Conservation (phyloP, 1,139 yeast species). For the Yamadazyma pseudoaaseri region DNA sequence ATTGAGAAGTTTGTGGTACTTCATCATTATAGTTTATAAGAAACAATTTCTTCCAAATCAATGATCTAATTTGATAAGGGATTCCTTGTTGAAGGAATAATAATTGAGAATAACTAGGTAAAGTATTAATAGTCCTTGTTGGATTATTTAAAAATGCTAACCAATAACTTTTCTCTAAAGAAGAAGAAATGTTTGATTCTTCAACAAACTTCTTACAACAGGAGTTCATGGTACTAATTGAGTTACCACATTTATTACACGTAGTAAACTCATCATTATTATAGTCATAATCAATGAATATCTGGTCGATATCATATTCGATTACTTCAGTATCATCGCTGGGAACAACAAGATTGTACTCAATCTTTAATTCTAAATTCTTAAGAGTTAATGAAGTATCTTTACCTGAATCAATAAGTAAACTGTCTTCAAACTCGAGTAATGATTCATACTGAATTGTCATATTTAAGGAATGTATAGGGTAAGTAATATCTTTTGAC, state of each 20-base stretch:
- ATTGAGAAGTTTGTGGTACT: constrained; percentile 36
- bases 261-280: constrained; percentile 35
- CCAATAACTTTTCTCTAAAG: constrained; percentile 45
- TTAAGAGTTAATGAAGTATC: constrained; percentile 25
- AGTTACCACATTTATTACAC: constrained; percentile 24
- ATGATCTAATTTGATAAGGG: constrained; percentile 36
- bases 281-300: constrained; percentile 25
- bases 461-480: constrained; percentile 3
- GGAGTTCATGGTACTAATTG: constrained; percentile 4
- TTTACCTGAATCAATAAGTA: constrained; percentile 21
- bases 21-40: constrained; percentile 26
- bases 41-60: constrained; percentile 39
- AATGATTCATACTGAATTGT: constrained; percentile 33
- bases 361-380: constrained; percentile 35
- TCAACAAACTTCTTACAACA: constrained; percentile 13
- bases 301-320: constrained; percentile 8
- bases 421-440: constrained; percentile 44
- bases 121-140: constrained; percentile 42
- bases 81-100: constrained; percentile 41
- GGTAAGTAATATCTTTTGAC: constrained; percentile 1
- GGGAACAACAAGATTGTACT: constrained; percentile 14
- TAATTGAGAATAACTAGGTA: constrained; percentile 48
- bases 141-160: constrained; percentile 44
- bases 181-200: constrained; percentile 18
- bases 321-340: constrained; percentile 5